Evolutionary conservation across 495 filamentous ascomycete species (phyloP).

Genomic region (Pyrenula massariospora): DNA sequence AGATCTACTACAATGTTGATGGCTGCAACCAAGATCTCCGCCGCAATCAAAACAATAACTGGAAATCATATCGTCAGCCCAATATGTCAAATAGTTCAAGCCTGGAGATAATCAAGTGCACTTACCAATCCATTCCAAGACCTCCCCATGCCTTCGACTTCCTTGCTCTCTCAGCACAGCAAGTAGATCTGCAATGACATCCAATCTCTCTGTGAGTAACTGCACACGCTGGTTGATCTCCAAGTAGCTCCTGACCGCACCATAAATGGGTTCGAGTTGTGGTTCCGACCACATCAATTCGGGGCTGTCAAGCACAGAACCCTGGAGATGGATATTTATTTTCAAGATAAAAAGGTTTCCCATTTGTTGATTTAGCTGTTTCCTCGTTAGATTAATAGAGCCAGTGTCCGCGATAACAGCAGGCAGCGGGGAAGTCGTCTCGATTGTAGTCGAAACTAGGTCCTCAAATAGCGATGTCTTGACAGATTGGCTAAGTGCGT

Average conservation of each 20-base stretch:
- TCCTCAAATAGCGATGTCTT: slow-evolving; percentile 97
- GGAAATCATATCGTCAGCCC: no score
- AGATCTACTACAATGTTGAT: slow-evolving; percentile 95
- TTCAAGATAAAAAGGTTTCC: slow-evolving; percentile 93
- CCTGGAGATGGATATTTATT: slow-evolving; percentile 96
- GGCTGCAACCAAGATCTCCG: slow-evolving; percentile 87
- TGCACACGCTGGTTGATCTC: slow-evolving; percentile 97
- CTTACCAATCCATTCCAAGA: slow-evolving; percentile 89
- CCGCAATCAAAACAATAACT: slow-evolving; percentile 93
- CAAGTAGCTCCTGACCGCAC: slow-evolving; percentile 85
- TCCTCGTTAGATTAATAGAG: slow-evolving; percentile 70
- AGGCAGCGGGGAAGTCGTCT: slow-evolving; percentile 79
- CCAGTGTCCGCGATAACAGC: slow-evolving; percentile 83
- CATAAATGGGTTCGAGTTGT: slow-evolving; percentile 88
- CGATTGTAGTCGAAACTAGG: slow-evolving; percentile 84
- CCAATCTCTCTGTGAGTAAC: slow-evolving; percentile 76
- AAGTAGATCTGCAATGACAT: slow-evolving; percentile 88
- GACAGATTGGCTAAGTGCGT: slow-evolving; percentile 88
- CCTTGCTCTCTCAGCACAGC: slow-evolving; percentile 94
- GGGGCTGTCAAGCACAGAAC: slow-evolving; percentile 90
- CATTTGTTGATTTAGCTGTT: slow-evolving; percentile 96
- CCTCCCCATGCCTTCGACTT: slow-evolving; percentile 91
- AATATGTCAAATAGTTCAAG: not conserved
- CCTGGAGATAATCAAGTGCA: slow-evolving; percentile 5
- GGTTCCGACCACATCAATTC: slow-evolving; percentile 98